Evolutionary conservation across 305 asterid species (phyloP), one percentile per base, ranked within the genome.

Genomic region (Rubia tinctorum): DNA sequence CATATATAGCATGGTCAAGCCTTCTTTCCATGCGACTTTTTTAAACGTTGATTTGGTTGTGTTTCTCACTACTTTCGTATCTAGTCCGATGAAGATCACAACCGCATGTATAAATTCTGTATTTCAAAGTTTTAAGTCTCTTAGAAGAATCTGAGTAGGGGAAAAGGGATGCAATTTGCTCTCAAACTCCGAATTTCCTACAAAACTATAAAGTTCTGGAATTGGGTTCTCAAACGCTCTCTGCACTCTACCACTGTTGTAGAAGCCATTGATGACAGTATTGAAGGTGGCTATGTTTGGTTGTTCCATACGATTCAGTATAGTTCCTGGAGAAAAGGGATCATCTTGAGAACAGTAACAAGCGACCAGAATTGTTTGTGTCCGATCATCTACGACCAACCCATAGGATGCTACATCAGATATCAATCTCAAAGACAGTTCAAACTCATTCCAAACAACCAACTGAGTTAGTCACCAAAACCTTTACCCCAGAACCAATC

Each of bases 41-140:
- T 95, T 95, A 0, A 98, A 95, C 70, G 96, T 98, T 64, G 97
- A 89, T 71, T 81, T 86, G 0, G 99, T 95, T 30, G 96, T 75
- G 74, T 95, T 95, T 71, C 90, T 93, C 90, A 95, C 91, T n/a
- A 88, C 99, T 80, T 95, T 95, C 73, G 89, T 91, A 73, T 95
- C 99, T 72, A 74, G 86, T 43, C 99, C 98, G 11, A 90, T 86
- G 84, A 90, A 95, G 76, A 95, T 75, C 72, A 92, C 98, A 68
- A 86, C 98, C 64, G 98, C 98, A 76, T 86, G 90, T 27, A 92
- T 71, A 80, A 84, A 87, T 34, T 86, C 75, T 8, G 99, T 92
- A 73, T 90, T 95, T 72, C 97, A 82, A 76, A 95, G 93, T 88
- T 90, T 95, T 14, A 98, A 95, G 83, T 95, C 99, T 40, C 99